Conservation (phyloP, 345 rosid genomes). For the Dipteronia sinensis region DNA sequence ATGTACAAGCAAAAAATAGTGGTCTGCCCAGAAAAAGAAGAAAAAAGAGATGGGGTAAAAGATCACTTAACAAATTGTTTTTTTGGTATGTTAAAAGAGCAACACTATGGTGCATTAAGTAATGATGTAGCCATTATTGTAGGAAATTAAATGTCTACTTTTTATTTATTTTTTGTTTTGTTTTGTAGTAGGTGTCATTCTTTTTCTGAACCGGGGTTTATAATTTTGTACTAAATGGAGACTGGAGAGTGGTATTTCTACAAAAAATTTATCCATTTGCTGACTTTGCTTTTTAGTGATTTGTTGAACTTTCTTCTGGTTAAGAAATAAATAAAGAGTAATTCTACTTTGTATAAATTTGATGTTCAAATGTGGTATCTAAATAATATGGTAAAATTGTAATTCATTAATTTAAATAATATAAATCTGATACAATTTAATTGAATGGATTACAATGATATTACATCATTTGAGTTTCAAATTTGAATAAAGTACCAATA, state of each 20-base stretch:
- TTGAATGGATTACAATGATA: too few relatives aligned
- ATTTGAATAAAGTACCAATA: too few relatives aligned
- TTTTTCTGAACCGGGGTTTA: constrained; percentile 11
- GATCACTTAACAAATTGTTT: constrained; percentile 18
- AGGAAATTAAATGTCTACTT: constrained; percentile 14
- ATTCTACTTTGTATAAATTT: too few relatives aligned
- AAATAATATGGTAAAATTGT: too few relatives aligned
- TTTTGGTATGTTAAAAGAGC: constrained; percentile 13
- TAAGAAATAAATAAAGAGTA: too few relatives aligned
- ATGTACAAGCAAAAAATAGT: constrained; percentile 21
- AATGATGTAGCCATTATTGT: constrained; percentile 4
- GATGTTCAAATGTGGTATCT: too few relatives aligned
- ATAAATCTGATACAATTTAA: too few relatives aligned
- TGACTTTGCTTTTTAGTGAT: too few relatives aligned
- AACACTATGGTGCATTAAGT: constrained; percentile 14
- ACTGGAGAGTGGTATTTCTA: not conserved
- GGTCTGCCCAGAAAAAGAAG: constrained; percentile 18
- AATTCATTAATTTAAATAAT: too few relatives aligned
- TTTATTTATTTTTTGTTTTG: not conserved
- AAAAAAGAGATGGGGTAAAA: constrained; percentile 7
- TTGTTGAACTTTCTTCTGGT: too few relatives aligned
- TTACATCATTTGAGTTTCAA: too few relatives aligned
- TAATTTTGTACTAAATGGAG: constrained; percentile 7
- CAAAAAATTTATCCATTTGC: too few relatives aligned
- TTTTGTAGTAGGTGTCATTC: constrained; percentile 16